Conservation (phyloP, 2,329 filamentous ascomycete species). For the Epichloe coenophiala region DNA sequence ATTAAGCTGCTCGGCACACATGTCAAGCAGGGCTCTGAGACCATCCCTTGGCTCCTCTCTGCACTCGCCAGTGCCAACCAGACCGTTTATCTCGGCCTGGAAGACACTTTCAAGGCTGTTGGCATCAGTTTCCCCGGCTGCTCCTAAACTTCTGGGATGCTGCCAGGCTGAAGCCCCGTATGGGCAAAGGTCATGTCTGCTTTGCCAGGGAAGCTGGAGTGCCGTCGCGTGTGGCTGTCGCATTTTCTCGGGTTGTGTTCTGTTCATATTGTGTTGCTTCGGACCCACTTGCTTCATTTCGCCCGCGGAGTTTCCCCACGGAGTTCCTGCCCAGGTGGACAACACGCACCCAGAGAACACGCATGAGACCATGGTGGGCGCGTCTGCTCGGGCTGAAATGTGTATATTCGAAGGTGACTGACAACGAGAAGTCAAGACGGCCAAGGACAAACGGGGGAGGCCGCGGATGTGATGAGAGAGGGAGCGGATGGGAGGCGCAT, state of each 20-base stretch:
- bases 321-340: neutral
- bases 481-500: constrained; percentile 9
- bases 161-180: neutral
- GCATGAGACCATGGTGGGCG: neutral
- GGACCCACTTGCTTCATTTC: neutral
- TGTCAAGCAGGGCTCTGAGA: constrained; percentile 36
- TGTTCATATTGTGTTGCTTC: neutral
- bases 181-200: neutral
- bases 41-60: constrained; percentile 41
- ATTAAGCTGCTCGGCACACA: constrained; percentile 39
- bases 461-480: neutral
- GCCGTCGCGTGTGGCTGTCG: neutral
- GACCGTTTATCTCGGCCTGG: constrained; percentile 38
- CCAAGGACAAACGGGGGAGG: neutral
- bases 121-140: constrained; percentile 5
- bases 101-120: constrained; percentile 23
- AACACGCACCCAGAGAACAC: neutral
- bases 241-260: neutral
- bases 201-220: neutral
- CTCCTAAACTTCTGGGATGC: neutral
- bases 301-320: neutral
- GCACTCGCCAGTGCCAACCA: constrained; percentile 39
- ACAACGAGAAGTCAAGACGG: neutral
- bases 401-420: neutral
- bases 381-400: neutral